phyloP scores from a whole-genome alignment of 73 alveolate genomes.

The Paramecium sexaurelia region DNA sequence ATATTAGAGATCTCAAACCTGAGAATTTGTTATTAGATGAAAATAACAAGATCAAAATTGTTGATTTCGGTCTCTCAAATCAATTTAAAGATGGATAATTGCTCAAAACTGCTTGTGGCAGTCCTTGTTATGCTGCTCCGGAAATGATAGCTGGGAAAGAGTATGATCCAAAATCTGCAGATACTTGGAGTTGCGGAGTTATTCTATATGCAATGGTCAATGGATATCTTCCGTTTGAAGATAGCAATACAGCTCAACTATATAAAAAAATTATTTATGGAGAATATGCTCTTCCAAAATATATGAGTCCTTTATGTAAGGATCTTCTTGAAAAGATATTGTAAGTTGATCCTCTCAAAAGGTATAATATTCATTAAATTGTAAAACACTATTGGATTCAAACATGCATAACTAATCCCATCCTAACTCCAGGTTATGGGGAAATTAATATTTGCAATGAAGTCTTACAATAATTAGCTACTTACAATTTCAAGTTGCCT shows the following conservation, averaged over 20 bases:
- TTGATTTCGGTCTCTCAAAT: slow-evolving; percentile 74
- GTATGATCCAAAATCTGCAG: slow-evolving; percentile 69
- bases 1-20: slow-evolving; percentile 75
- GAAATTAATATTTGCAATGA: background rate
- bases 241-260: slow-evolving; percentile 59
- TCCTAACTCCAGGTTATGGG: slow-evolving; percentile 57
- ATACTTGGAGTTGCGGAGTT: slow-evolving; percentile 76
- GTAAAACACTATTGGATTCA: slow-evolving; percentile 90
- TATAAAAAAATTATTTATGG: slow-evolving; percentile 72
- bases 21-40: slow-evolving; percentile 73
- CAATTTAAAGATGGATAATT: slow-evolving; percentile 64
- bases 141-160: slow-evolving; percentile 76
- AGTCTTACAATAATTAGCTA: slow-evolving; percentile 55
- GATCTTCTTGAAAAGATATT: slow-evolving; percentile 87
- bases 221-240: slow-evolving; percentile 69
- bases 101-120: slow-evolving; percentile 73
- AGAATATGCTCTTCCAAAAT: slow-evolving; percentile 70
- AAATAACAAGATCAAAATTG: slow-evolving; percentile 71
- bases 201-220: slow-evolving; percentile 72
- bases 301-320: slow-evolving; percentile 57
- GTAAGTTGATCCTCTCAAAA: slow-evolving; percentile 87
- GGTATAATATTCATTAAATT: slow-evolving; percentile 85
- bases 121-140: slow-evolving; percentile 82
- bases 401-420: background rate
- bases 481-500: slow-evolving; percentile 69